Evolutionary conservation across 495 filamentous ascomycete species (phyloP).

Genomic region (Podospora appendiculata): DNA sequence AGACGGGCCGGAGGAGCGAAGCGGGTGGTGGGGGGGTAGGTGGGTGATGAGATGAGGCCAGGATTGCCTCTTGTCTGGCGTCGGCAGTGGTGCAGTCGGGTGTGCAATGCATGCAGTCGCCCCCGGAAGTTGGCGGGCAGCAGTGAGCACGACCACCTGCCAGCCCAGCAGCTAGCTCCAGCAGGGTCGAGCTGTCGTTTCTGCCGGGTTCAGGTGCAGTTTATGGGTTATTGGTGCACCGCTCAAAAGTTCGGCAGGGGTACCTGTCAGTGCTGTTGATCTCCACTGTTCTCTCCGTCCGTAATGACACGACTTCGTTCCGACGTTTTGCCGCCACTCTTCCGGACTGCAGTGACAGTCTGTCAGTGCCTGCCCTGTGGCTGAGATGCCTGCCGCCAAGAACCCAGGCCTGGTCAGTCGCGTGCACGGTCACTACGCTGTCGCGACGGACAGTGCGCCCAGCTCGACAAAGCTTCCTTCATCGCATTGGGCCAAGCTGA

Average conservation of each 20-base stretch:
- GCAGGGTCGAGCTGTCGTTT: constrained; percentile 22
- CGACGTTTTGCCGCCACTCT: constrained; percentile 17
- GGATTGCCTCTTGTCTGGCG: neutral
- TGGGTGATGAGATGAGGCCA: neutral
- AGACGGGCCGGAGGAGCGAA: too few species aligned
- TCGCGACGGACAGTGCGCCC: neutral
- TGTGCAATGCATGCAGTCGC: too few species aligned
- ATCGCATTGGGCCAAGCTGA: neutral
- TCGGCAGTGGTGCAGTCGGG: neutral
- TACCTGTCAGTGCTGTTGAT: neutral
- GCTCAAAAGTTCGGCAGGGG: constrained; percentile 1
- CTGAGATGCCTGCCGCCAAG: neutral
- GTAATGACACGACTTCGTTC: constrained; percentile 27
- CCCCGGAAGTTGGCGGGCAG: too few species aligned
- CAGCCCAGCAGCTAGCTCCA: neutral
- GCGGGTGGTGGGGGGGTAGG: too few species aligned
- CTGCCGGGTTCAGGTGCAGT: neutral
- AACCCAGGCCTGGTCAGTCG: too few species aligned
- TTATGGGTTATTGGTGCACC: neutral
- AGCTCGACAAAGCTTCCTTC: neutral
- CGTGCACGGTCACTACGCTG: neutral
- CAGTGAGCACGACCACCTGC: too few species aligned
- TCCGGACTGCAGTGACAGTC: neutral
- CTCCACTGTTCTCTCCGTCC: too few species aligned
- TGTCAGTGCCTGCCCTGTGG: neutral